Percentiles rank a stretch among this genome's conserved stretches.
Conservation (phyloP, 306 rosid genomes). For the Macrotyloma uniflorum region DNA sequence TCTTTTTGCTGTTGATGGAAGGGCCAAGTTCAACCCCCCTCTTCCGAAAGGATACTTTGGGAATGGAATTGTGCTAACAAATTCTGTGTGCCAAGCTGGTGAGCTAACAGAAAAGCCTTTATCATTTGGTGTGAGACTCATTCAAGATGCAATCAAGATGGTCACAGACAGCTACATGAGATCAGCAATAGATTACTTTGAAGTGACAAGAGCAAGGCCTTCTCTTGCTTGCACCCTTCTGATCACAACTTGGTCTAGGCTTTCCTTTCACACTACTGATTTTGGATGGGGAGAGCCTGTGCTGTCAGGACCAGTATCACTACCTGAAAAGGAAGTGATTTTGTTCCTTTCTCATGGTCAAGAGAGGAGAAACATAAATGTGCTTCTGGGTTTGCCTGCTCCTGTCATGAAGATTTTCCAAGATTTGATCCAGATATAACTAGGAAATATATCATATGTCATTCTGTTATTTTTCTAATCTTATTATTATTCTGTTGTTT, state of each 20-base stretch:
- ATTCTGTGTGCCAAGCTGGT: constrained; percentile 65
- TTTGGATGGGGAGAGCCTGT: constrained; percentile 98
- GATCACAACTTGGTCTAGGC: constrained; percentile 92
- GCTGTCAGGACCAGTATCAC: constrained; percentile 84
- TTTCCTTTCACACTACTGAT: constrained; percentile 74
- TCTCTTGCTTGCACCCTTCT: constrained; percentile 79
- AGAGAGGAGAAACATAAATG: constrained; percentile 76
- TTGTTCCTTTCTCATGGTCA: constrained; percentile 81
- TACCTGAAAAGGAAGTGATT: constrained; percentile 93
- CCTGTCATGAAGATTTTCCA: constrained; percentile 86
- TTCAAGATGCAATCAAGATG: constrained; percentile 73
- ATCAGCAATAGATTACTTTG: constrained; percentile 93
- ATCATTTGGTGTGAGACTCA: constrained; percentile 59
- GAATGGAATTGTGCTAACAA: constrained; percentile 78
- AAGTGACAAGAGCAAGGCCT: constrained; percentile 85
- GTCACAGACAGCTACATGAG: constrained; percentile 74
- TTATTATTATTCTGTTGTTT: constrained; percentile 29
- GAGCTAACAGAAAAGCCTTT: constrained; percentile 70
- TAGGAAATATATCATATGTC: constrained; percentile 25
- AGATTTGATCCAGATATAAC: constrained; percentile 62
- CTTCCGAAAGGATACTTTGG: constrained; percentile 82
- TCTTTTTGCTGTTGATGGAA: constrained; percentile 87
- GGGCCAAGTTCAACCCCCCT: constrained; percentile 70
- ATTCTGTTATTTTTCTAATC: constrained; percentile 28
- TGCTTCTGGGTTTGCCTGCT: constrained; percentile 86